Percentiles rank a stretch among this genome's conserved stretches.
Evolutionary conservation across 2,329 filamentous ascomycete genomes (phyloP).

Genomic region (Fusarium buxicola): DNA sequence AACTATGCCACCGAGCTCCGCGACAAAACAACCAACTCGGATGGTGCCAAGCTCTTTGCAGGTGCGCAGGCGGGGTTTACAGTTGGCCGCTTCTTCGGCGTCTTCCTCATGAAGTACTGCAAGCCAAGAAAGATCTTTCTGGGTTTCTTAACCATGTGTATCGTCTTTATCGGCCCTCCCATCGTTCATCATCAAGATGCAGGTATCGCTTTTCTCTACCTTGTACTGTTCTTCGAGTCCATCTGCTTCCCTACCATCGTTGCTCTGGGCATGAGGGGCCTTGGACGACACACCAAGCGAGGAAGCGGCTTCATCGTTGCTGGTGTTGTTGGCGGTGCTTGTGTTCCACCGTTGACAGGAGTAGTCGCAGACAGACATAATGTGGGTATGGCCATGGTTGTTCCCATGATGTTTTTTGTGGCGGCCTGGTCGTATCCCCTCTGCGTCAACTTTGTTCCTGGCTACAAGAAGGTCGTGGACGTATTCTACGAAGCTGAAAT

Average conservation of each 20-base stretch:
- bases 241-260: conserved; percentile 87
- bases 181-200: conserved; percentile 60
- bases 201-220: conserved; percentile 71
- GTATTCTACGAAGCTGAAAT: conserved; percentile 61
- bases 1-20: conserved; percentile 76
- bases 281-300: conserved; percentile 81
- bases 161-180: conserved; percentile 69
- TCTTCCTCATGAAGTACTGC: conserved; percentile 73
- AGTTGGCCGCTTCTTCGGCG: conserved; percentile 76
- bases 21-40: conserved; percentile 59
- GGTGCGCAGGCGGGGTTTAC: conserved; percentile 81
- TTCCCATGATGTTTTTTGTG: conserved; percentile 71
- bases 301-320: conserved; percentile 77
- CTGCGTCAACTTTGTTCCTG: conserved; percentile 74
- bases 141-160: conserved; percentile 70
- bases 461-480: conserved; percentile 73
- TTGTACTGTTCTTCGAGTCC: conserved; percentile 82
- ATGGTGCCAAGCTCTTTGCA: conserved; percentile 75
- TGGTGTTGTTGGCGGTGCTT: conserved; percentile 78
- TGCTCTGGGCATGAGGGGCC: conserved; percentile 78
- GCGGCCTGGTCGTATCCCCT: conserved; percentile 67
- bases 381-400: conserved; percentile 73
- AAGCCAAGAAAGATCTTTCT: conserved; percentile 76
- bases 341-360: conserved; percentile 78
- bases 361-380: conserved; percentile 72